A percentile compares a stretch with the other conserved stretches of the same genome.
These are phyloP conservation scores for Euphorbia tirucalli DNA, from an alignment of 345 rosid genomes.

Conservation along the genomic window DNA sequence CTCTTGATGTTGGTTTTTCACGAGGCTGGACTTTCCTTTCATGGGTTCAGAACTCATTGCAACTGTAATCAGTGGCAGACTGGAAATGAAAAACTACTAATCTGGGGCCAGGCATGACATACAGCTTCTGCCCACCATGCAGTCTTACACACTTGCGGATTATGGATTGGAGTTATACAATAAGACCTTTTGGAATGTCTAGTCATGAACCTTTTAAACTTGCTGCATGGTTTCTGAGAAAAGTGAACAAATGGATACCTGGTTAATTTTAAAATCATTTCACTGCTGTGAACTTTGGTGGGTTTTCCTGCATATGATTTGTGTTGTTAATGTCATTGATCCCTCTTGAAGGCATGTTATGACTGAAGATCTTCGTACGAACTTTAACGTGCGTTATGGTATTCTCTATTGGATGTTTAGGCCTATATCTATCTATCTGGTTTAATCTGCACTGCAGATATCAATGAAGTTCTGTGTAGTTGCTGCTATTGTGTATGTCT, in stretches of 20 bases:
- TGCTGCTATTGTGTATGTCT: constrained; percentile 5
- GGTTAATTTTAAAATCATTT: constrained; percentile 8
- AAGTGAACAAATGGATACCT: constrained; percentile 19
- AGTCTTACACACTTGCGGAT: neutral
- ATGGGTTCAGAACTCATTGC: neutral
- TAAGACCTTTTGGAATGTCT: constrained; percentile 7
- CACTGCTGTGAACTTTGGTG: neutral
- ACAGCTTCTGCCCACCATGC: neutral
- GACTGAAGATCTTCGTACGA: constrained; percentile 17
- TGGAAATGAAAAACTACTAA: constrained; percentile 6
- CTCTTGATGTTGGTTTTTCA: constrained; percentile 11
- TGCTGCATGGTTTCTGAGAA: constrained; percentile 15
- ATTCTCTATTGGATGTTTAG: constrained; percentile 23
- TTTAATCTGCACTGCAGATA: constrained; percentile 10
- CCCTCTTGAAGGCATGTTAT: constrained; percentile 15
- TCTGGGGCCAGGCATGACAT: constrained; percentile 4
- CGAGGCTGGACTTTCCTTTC: neutral
- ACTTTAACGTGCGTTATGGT: constrained; percentile 15
- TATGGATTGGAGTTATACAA: constrained; percentile 4
- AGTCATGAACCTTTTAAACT: neutral
- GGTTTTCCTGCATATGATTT: constrained; percentile 4
- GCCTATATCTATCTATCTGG: neutral
- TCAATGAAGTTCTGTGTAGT: constrained; percentile 11
- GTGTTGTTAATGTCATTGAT: constrained; percentile 4
- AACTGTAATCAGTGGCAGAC: neutral